Conservation (phyloP, 106 monocot species). For the Xerophyta viscosa region DNA sequence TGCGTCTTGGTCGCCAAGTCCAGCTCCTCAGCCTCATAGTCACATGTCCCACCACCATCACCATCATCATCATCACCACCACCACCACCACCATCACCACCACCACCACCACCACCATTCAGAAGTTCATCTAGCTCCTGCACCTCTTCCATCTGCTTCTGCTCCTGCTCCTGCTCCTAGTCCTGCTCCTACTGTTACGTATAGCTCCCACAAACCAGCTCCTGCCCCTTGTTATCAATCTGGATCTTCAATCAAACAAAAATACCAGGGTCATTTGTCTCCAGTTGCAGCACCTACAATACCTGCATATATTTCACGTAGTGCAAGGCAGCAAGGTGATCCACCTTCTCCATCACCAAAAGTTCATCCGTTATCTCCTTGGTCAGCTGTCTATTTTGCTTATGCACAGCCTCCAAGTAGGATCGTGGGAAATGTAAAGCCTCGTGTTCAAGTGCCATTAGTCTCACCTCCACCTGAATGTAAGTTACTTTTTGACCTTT, state of each 20-base stretch:
- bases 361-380: conserved; percentile 12
- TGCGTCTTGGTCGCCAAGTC: conserved; percentile 35
- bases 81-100: no score
- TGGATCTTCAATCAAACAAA: conserved; percentile 17
- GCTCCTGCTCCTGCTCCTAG: conserved; percentile 37
- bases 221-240: conserved; percentile 12
- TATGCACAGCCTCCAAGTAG: conserved; percentile 61
- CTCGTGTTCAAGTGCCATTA: conserved; percentile 17
- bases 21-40: conserved; percentile 43
- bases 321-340: conserved; percentile 19
- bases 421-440: conserved; percentile 17
- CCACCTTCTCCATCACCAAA: conserved; percentile 20
- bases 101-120: no score
- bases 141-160: no score
- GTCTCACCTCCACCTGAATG: conserved; percentile 52
- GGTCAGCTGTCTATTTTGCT: conserved; percentile 47
- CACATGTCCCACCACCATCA: conserved; percentile 31
- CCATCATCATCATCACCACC: conserved; percentile 54
- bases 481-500: conserved; percentile 50
- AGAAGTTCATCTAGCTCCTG: conserved; percentile 27
- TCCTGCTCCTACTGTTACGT: no score
- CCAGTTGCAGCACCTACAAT: conserved; percentile 14
- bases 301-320: conserved; percentile 12
- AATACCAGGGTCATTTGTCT: background rate
- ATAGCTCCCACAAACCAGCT: no score